These are phyloP conservation scores for Conringia planisiliqua DNA, from an alignment of 345 rosid genomes.

Conservation along the genomic window DNA sequence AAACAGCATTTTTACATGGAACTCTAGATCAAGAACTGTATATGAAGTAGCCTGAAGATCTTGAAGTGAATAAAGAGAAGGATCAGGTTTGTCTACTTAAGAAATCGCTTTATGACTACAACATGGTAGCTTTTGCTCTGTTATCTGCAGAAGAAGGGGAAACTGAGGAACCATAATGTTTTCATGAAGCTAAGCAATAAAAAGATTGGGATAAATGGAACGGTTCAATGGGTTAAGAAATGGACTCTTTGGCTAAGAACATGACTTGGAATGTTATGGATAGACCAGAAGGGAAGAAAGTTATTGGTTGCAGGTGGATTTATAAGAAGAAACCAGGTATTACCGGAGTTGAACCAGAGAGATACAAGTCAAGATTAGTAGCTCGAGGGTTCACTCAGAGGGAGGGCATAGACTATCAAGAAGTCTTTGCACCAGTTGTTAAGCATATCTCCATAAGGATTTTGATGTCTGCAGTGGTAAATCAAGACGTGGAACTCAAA, in stretches of 20 bases:
- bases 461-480: neutral
- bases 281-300: neutral
- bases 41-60: too few species aligned
- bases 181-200: neutral
- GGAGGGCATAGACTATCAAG: too few species aligned
- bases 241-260: neutral
- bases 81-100: too few species aligned
- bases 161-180: neutral
- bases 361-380: neutral
- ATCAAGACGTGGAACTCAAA: neutral
- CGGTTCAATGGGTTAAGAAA: neutral
- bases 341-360: neutral
- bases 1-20: neutral
- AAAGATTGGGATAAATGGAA: neutral
- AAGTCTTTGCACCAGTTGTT: too few species aligned
- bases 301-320: neutral
- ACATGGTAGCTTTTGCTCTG: neutral
- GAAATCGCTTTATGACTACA: too few species aligned
- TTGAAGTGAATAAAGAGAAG: too few species aligned
- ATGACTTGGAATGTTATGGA: neutral
- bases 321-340: neutral
- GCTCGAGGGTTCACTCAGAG: neutral
- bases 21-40: neutral
- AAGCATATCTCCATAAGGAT: neutral
- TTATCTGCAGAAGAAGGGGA: neutral